Base-by-base conservation (phyloP, 2,329 filamentous ascomycete species). In the Ophiostoma piceae region DNA sequence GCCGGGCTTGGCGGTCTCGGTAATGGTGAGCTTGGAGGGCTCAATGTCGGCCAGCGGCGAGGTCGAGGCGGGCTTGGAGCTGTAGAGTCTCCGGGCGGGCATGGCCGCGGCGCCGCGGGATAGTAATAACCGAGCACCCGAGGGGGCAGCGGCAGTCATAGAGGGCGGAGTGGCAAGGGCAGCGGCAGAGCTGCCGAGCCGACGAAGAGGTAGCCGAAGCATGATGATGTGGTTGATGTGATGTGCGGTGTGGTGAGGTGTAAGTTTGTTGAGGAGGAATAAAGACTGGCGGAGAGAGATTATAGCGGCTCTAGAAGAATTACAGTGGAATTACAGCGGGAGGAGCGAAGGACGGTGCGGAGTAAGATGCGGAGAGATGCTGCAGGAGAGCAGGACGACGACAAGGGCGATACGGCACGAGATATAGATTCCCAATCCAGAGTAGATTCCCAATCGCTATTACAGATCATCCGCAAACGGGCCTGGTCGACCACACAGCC, bases 1-100 rank as follows among this genome's bases (percentile, higher is more conserved):
- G 80, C 94, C 95, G 12, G 94, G 95, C 3, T 85, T 87, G 8
- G 83, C 85, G 1, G 92, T 96, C 81, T 89, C 88, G 71, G 88
- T 88, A 76, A 97, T 84, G 67, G 84, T 83, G 71, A 98, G 87
- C 80, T 90, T 90, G 54, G 88, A 85, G n/a, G 90, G 82, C 79
- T 98, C 92, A 74, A 98, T 86, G 70, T 87, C 88, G 69, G 86
- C 84, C 41, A 88, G 85, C 77, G 86, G 85, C 12, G 83, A 75
- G 81, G 60, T 37, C 60, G 60, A 35, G 32, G 60, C 8, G 71
- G 83, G 83, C 76, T 83, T 80, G 77, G 84, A 82, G 80, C 85
- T 88, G 77, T 85, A 88, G 75, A 74, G 74, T 74, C 83, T 80
- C 54, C 79, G 76, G 29, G 77, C 39, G 16, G 60, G 19, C 11